These are phyloP conservation scores for Aspergillus sp. DNA, from an alignment of 2,329 filamentous ascomycete genomes.

Conservation along the genomic window DNA sequence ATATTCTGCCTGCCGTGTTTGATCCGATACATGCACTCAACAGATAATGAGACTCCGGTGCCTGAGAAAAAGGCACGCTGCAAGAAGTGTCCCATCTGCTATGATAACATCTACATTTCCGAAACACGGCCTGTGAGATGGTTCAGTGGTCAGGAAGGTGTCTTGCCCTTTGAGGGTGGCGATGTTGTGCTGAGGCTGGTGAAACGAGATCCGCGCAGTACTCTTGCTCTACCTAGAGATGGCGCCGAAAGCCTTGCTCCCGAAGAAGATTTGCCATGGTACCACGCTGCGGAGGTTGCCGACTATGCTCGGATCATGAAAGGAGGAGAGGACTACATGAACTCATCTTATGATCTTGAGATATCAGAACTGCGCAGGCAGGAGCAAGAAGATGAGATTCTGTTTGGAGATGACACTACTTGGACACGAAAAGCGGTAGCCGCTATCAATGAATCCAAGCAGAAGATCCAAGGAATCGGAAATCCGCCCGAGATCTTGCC, in stretches of 20 bases:
- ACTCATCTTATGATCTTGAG: slow-evolving; percentile 77
- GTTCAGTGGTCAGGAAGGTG: slow-evolving; percentile 85
- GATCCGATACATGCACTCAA: slow-evolving; percentile 92
- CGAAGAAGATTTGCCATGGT: slow-evolving; percentile 86
- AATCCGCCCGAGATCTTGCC: slow-evolving; percentile 62
- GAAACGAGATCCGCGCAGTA: slow-evolving; percentile 77
- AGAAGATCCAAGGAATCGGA: slow-evolving; percentile 71
- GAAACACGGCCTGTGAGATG: slow-evolving; percentile 89
- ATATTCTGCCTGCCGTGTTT: slow-evolving; percentile 95
- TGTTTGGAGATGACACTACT: slow-evolving; percentile 91
- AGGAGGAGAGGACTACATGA: slow-evolving; percentile 87
- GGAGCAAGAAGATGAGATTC: slow-evolving; percentile 84
- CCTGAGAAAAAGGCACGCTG: slow-evolving; percentile 75
- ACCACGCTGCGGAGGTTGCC: slow-evolving; percentile 88
- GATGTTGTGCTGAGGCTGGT: slow-evolving; percentile 90
- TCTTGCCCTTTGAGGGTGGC: slow-evolving; percentile 77
- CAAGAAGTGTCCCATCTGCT: slow-evolving; percentile 97
- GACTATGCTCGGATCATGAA: slow-evolving; percentile 97
- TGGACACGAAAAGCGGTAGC: slow-evolving; percentile 87
- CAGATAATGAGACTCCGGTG: slow-evolving; percentile 67
- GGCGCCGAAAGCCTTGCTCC: slow-evolving; percentile 71
- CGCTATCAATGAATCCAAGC: slow-evolving; percentile 74
- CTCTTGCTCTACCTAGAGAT: slow-evolving; percentile 84
- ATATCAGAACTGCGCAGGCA: slow-evolving; percentile 74
- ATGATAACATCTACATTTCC: slow-evolving; percentile 88